Percentiles rank a stretch among this genome's conserved stretches.
phyloP scores from a whole-genome alignment of 495 filamentous ascomycete genomes.

The Hypoxylon fuscum region DNA sequence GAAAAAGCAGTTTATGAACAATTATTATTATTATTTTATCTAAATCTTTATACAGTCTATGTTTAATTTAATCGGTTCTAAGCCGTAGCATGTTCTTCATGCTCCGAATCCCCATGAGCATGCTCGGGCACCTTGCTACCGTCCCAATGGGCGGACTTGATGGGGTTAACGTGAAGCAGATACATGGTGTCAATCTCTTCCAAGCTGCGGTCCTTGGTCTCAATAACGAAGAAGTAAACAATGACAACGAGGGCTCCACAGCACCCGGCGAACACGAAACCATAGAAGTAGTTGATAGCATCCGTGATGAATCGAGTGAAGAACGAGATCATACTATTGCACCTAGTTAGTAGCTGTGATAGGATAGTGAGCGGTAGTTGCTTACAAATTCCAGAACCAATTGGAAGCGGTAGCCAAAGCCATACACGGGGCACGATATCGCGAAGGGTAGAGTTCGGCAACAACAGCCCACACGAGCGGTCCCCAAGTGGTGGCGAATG shows the following conservation, averaged over 20 bases:
- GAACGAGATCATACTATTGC: constrained; percentile 67
- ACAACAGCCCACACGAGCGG: constrained; percentile 84
- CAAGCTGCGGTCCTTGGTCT: constrained; percentile 63
- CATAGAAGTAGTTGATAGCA: constrained; percentile 81
- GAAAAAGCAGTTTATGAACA: no score
- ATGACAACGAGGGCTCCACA: constrained; percentile 72
- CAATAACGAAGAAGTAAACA: constrained; percentile 78
- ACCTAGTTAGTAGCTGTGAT: constrained; percentile 55
- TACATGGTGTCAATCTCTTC: constrained; percentile 87
- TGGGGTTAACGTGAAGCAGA: constrained; percentile 73
- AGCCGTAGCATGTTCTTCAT: constrained; percentile 28
- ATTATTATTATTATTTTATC: constrained; percentile 6
- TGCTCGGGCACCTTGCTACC: constrained; percentile 40
- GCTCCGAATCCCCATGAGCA: constrained; percentile 9
- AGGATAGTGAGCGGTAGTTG: constrained; percentile 66
- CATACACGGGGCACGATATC: constrained; percentile 79
- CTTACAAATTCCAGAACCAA: constrained; percentile 87
- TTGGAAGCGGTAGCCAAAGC: constrained; percentile 81
- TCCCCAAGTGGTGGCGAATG: constrained; percentile 79
- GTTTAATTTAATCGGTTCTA: constrained; percentile 5
- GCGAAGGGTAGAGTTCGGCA: constrained; percentile 82
- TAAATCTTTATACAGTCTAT: constrained; percentile 18
- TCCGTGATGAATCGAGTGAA: constrained; percentile 82
- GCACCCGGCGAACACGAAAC: constrained; percentile 83
- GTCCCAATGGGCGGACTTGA: constrained; percentile 66